phyloP scores from a whole-genome alignment of 1,284 basidiomycete species.

The Tilletia indica region DNA sequence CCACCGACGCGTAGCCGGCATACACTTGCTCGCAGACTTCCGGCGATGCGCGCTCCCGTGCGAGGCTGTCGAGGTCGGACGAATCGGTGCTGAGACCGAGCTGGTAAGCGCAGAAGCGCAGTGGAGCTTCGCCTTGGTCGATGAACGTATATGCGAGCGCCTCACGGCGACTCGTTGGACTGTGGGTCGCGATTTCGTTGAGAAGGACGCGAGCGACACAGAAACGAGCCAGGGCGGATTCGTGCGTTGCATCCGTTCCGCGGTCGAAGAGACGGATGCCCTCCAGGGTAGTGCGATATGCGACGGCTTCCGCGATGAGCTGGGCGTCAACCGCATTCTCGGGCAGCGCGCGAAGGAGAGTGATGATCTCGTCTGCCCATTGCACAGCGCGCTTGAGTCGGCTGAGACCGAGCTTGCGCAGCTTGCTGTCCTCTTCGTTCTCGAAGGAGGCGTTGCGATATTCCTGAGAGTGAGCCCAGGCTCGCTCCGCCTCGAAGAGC shows the following conservation, averaged over 20 bases:
- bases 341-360: conserved; percentile 60
- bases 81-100: conserved; percentile 58
- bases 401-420: conserved; percentile 72
- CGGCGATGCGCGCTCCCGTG: conserved; percentile 69
- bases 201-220: conserved; percentile 76
- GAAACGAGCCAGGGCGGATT: conserved; percentile 72
- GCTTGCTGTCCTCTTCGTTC: conserved; percentile 62
- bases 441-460: conserved; percentile 65
- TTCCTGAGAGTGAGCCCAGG: conserved; percentile 86
- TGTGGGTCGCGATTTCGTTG: conserved; percentile 68
- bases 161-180: conserved; percentile 79
- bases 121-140: conserved; percentile 84
- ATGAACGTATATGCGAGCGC: conserved; percentile 80
- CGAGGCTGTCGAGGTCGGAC: conserved; percentile 70
- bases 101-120: conserved; percentile 88
- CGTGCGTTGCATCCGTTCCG: conserved; percentile 64
- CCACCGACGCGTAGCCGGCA: conserved; percentile 66
- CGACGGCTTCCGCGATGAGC: conserved; percentile 37
- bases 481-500: conserved; percentile 82
- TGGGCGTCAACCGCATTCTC: conserved; percentile 31
- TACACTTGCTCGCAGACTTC: conserved; percentile 66
- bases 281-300: conserved; percentile 68
- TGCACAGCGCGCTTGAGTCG: conserved; percentile 81
- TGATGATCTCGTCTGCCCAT: conserved; percentile 74
- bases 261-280: conserved; percentile 57